Percentiles rank a stretch among this genome's conserved stretches.
These are phyloP conservation scores for Triticum turgidum DNA, from an alignment of 176 grass and related monocot species.

Conservation along the genomic window DNA sequence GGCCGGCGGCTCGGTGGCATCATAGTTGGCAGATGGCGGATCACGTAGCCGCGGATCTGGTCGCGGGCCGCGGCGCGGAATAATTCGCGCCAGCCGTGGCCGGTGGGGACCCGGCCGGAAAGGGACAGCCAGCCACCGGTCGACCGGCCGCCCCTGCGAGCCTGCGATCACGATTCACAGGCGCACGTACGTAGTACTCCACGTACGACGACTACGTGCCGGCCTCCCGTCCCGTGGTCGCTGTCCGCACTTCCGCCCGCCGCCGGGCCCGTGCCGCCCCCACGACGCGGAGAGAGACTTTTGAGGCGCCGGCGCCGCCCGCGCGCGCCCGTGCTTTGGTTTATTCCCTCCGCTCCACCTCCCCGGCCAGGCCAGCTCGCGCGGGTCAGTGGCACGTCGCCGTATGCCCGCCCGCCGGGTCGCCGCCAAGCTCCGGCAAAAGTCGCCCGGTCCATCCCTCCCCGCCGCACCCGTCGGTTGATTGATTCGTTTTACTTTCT, in stretches of 20 bases:
- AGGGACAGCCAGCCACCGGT: background rate
- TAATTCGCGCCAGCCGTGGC: slow-evolving; percentile 24
- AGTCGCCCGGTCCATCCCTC: background rate
- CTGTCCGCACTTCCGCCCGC: too few relatives aligned
- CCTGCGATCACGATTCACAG: background rate
- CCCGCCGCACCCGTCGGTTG: background rate
- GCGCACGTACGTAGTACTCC: too few relatives aligned
- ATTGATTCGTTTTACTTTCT: background rate
- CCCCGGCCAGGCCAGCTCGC: background rate
- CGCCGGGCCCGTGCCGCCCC: too few relatives aligned
- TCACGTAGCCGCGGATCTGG: background rate
- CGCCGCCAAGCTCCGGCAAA: background rate
- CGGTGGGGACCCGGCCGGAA: background rate
- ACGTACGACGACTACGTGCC: too few relatives aligned
- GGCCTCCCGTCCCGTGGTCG: too few relatives aligned
- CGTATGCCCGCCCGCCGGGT: background rate
- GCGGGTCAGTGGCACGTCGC: background rate
- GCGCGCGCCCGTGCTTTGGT: too few relatives aligned
- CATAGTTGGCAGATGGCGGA: slow-evolving; percentile 38
- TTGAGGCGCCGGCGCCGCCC: too few relatives aligned
- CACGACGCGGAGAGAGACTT: too few relatives aligned
- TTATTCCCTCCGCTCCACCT: background rate
- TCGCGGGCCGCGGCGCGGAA: slow-evolving; percentile 13
- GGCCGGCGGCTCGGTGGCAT: background rate
- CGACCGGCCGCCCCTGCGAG: background rate